Evolutionary conservation across 176 grass and related monocot genomes (phyloP).

Genomic region (Bromus sterilis): DNA sequence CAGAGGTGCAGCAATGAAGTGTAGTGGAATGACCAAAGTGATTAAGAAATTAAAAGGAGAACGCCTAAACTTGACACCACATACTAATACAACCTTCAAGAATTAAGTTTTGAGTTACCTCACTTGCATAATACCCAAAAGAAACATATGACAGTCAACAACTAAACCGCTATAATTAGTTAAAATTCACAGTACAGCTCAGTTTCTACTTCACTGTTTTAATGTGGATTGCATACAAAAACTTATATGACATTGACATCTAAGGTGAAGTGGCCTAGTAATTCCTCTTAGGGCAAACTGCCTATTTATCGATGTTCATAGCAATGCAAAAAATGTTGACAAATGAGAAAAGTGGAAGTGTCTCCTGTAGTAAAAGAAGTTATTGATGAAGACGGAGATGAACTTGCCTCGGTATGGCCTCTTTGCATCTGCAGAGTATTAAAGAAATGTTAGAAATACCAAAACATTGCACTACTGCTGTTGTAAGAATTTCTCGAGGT

Average conservation of each 20-base stretch:
- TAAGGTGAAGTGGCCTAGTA: background rate
- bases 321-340: background rate
- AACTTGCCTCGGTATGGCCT: slow-evolving; percentile 81
- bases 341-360: slow-evolving; percentile 11
- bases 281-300: background rate
- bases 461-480: slow-evolving; percentile 1
- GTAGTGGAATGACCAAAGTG: background rate
- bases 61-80: background rate
- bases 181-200: background rate
- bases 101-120: background rate
- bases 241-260: background rate
- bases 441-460: slow-evolving; percentile 18
- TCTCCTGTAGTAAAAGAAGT: background rate
- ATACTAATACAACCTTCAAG: background rate
- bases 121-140: background rate
- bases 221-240: background rate
- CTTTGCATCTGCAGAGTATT: slow-evolving; percentile 76
- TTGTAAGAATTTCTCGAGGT: slow-evolving; percentile 5
- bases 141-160: background rate
- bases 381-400: slow-evolving; percentile 13
- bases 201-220: background rate
- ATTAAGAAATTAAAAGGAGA: background rate
- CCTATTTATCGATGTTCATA: background rate
- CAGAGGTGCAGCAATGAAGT: background rate
- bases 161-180: background rate